Evolutionary conservation across 768 basidiomycete species (phyloP).

Genomic region (Lactarius indigo): DNA sequence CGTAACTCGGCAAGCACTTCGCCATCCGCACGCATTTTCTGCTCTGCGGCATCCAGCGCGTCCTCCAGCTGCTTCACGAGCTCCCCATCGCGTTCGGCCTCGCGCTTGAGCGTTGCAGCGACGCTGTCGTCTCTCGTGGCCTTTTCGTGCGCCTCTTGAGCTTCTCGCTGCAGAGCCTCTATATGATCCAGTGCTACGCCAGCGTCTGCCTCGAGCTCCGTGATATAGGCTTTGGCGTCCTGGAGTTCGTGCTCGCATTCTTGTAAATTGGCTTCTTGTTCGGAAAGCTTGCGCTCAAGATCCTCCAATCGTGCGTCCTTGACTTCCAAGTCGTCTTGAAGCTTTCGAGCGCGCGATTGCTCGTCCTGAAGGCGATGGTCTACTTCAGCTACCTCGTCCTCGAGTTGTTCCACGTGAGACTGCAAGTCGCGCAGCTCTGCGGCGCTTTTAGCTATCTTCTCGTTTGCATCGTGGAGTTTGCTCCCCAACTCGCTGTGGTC

Average conservation of each 20-base stretch:
- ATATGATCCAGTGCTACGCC: slow-evolving; percentile 48
- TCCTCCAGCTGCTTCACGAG: slow-evolving; percentile 68
- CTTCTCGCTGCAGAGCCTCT: slow-evolving; percentile 54
- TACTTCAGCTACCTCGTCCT: slow-evolving; percentile 54
- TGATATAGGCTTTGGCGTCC: slow-evolving; percentile 46
- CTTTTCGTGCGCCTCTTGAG: slow-evolving; percentile 45
- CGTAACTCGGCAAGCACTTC: slow-evolving; percentile 49
- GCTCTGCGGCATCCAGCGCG: slow-evolving; percentile 70
- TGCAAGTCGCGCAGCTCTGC: slow-evolving; percentile 59
- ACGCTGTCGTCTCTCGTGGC: slow-evolving; percentile 42
- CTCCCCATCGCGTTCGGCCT: slow-evolving; percentile 48
- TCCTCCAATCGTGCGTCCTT: slow-evolving; percentile 31
- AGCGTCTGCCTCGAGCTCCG: slow-evolving; percentile 63
- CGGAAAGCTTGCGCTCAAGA: slow-evolving; percentile 27
- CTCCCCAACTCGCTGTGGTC: slow-evolving; percentile 65
- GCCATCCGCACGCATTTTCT: slow-evolving; percentile 63
- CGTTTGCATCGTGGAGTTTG: slow-evolving; percentile 62
- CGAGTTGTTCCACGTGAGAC: slow-evolving; percentile 54
- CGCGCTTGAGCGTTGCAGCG: slow-evolving; percentile 33
- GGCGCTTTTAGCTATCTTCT: slow-evolving; percentile 51
- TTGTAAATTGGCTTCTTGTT: slow-evolving; percentile 24
- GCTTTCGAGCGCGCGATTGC: slow-evolving; percentile 39
- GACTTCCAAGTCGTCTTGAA: slow-evolving; percentile 39
- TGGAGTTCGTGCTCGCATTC: slow-evolving; percentile 33
- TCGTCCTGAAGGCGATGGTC: slow-evolving; percentile 53